phyloP scores from a whole-genome alignment of 495 filamentous ascomycete species.

The Cryomyces minteri region DNA sequence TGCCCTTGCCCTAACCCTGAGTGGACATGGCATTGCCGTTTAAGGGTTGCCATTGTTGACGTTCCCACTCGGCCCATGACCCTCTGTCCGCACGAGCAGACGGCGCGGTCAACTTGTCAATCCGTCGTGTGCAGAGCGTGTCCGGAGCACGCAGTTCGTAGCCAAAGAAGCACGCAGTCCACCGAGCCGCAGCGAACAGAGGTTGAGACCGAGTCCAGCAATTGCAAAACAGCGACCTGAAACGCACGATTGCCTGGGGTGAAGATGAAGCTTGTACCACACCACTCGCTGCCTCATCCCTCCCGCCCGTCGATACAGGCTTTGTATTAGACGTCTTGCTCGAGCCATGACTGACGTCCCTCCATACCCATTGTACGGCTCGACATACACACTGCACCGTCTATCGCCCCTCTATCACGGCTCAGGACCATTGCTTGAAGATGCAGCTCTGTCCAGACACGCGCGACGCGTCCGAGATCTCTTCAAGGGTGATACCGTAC shows the following conservation, averaged over 20 bases:
- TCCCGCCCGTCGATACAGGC: neutral
- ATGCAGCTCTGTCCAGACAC: conserved; percentile 9
- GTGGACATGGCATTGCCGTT: too few species aligned
- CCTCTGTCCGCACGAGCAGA: too few species aligned
- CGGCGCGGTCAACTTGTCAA: too few species aligned
- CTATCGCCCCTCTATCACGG: conserved; percentile 19
- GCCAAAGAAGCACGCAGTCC: too few species aligned
- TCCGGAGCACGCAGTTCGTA: too few species aligned
- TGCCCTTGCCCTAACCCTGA: too few species aligned
- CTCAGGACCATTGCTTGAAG: conserved; percentile 7
- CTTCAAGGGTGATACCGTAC: conserved; percentile 16
- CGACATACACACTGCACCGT: conserved; percentile 8
- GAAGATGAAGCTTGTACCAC: neutral
- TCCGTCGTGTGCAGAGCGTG: too few species aligned
- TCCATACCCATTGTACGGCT: conserved; percentile 11
- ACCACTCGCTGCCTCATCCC: neutral
- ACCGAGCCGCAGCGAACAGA: too few species aligned
- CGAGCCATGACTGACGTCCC: neutral
- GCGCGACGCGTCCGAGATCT: conserved; percentile 11
- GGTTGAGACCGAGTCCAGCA: neutral
- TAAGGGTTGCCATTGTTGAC: too few species aligned
- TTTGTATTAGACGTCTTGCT: neutral
- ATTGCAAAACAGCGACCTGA: neutral
- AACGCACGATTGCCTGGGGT: neutral
- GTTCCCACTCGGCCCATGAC: too few species aligned